Percentiles rank a stretch among this genome's conserved stretches.
phyloP scores from a whole-genome alignment of 805 yeast species.

The Wickerhamiella domercqiae region DNA sequence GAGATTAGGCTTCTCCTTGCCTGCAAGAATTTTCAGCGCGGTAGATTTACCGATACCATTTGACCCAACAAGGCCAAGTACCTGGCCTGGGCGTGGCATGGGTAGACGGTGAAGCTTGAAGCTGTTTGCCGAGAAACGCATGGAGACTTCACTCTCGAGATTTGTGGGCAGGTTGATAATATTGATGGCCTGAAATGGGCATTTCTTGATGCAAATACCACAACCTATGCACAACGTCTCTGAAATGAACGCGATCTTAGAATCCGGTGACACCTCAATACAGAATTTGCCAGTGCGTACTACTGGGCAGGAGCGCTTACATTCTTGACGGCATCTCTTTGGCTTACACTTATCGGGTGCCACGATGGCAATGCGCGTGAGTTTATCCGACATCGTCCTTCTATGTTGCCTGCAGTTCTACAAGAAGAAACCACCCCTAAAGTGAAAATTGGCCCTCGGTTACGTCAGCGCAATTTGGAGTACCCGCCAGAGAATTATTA shows the following conservation, averaged over 20 bases:
- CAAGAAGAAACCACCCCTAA: no score
- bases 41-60: slow-evolving; percentile 99
- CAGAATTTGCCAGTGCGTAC: slow-evolving; percentile 95
- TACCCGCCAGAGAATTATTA: no score
- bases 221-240: slow-evolving; percentile 94
- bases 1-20: slow-evolving; percentile 92
- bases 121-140: slow-evolving; percentile 94
- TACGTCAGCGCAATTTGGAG: no score
- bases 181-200: slow-evolving; percentile 94
- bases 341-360: slow-evolving; percentile 93
- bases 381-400: slow-evolving; percentile 10
- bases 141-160: slow-evolving; percentile 82
- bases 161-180: slow-evolving; percentile 95
- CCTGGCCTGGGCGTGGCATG: slow-evolving; percentile 98
- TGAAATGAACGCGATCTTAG: slow-evolving; percentile 87
- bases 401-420: no score
- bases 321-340: slow-evolving; percentile 95
- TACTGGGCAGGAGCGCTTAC: slow-evolving; percentile 93
- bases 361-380: slow-evolving; percentile 78
- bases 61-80: slow-evolving; percentile 91
- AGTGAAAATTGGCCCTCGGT: no score
- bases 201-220: slow-evolving; percentile 98
- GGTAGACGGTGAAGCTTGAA: slow-evolving; percentile 95
- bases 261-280: slow-evolving; percentile 84
- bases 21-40: slow-evolving; percentile 90